phyloP scores from a whole-genome alignment of 768 basidiomycete species.

The Suillus cothurnatus region DNA sequence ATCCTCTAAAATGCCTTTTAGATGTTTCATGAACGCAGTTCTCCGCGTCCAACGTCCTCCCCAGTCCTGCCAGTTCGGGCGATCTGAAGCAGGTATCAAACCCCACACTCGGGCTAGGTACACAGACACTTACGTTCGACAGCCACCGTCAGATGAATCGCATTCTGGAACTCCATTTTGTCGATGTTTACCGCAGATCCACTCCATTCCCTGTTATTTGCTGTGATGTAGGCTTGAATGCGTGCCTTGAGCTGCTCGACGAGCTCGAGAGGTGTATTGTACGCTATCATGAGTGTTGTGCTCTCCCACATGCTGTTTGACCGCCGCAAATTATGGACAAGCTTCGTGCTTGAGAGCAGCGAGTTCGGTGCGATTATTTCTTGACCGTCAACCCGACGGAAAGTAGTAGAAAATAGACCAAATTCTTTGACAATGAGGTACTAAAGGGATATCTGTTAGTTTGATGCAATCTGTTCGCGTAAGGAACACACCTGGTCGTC shows the following conservation, averaged over 20 bases:
- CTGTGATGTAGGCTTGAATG: constrained; percentile 58
- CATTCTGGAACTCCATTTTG: constrained; percentile 79
- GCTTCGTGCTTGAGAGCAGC: constrained; percentile 65
- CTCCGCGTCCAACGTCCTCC: constrained; percentile 77
- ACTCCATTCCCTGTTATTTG: constrained; percentile 77
- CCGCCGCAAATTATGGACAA: constrained; percentile 78
- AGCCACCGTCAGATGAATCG: constrained; percentile 63
- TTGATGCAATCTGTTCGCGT: neutral
- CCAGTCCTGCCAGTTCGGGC: constrained; percentile 88
- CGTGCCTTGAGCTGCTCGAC: constrained; percentile 67
- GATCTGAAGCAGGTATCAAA: constrained; percentile 45
- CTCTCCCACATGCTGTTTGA: constrained; percentile 82
- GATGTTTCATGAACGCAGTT: constrained; percentile 72
- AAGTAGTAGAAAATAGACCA: constrained; percentile 78
- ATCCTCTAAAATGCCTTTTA: constrained; percentile 72
- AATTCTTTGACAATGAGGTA: constrained; percentile 65
- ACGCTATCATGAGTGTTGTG: constrained; percentile 64
- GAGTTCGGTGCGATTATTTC: constrained; percentile 81
- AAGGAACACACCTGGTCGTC: constrained; percentile 56
- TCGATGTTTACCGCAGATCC: constrained; percentile 66
- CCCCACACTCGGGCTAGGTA: neutral
- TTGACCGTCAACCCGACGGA: constrained; percentile 79
- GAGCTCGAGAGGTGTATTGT: constrained; percentile 69
- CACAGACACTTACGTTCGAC: constrained; percentile 62
- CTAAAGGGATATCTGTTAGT: constrained; percentile 5